These are phyloP conservation scores for Rhipidocladum racemiflorum DNA, from an alignment of 176 grass and related monocot species.

Conservation along the genomic window DNA sequence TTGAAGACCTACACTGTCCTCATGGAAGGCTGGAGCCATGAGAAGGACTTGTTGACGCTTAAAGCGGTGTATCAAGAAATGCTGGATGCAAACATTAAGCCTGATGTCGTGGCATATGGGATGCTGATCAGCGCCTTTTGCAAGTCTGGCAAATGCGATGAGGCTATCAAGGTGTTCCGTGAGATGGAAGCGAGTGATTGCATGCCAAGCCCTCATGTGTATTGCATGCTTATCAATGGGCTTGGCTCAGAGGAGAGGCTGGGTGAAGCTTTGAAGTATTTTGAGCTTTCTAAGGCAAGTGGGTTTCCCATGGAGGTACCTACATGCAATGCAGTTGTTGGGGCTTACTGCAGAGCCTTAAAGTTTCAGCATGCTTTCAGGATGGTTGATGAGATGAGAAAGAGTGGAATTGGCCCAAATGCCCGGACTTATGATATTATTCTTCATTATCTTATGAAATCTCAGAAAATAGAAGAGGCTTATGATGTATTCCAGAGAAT, in stretches of 20 bases:
- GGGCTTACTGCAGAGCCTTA: conserved; percentile 50
- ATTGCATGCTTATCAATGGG: conserved; percentile 65
- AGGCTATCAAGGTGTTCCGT: conserved; percentile 54
- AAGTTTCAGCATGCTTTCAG: conserved; percentile 60
- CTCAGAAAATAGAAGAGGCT: conserved; percentile 44
- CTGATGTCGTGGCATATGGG: conserved; percentile 52
- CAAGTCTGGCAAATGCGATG: conserved; percentile 48
- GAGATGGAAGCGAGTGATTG: conserved; percentile 52
- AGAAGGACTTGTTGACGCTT: conserved; percentile 35
- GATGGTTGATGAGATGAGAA: conserved; percentile 60
- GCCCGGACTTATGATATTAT: conserved; percentile 52
- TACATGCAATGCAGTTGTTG: conserved; percentile 66
- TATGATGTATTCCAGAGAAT: conserved; percentile 49
- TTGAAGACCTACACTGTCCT: conserved; percentile 43
- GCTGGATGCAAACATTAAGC: conserved; percentile 47
- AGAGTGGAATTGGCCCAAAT: conserved; percentile 55
- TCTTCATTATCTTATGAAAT: conserved; percentile 53
- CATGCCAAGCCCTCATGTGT: conserved; percentile 62
- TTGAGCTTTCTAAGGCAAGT: conserved; percentile 55
- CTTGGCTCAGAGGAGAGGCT: conserved; percentile 44
- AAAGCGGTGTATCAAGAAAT: conserved; percentile 52
- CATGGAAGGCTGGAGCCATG: conserved; percentile 36
- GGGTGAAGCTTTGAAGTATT: conserved; percentile 61
- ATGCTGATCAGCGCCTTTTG: conserved; percentile 64
- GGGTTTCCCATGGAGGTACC: conserved; percentile 48